Evolutionary conservation across 1,284 basidiomycete species (phyloP).

Genomic region (Boletus calvinii): DNA sequence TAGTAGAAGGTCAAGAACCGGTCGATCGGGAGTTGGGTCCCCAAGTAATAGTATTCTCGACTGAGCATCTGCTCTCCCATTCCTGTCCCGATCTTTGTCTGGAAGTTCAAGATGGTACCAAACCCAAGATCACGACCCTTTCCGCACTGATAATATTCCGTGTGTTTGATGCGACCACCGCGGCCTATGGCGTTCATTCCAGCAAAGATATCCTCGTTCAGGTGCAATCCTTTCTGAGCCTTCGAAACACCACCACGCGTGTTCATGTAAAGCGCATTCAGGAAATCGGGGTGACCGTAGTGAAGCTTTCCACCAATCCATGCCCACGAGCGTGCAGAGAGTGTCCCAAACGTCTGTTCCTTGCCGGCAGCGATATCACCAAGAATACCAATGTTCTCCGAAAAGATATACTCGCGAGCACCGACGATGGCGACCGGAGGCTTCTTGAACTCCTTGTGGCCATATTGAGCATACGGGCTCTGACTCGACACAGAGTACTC

Average conservation of each 20-base stretch:
- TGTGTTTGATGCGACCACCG: slow-evolving; percentile 97
- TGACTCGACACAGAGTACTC: slow-evolving; percentile 85
- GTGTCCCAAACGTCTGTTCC: slow-evolving; percentile 99
- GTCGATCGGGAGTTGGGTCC: slow-evolving; percentile 97
- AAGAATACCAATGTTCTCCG: slow-evolving; percentile 99
- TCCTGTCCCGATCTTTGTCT: slow-evolving; percentile 99
- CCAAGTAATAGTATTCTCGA: slow-evolving; percentile 98
- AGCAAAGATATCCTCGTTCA: slow-evolving; percentile 99
- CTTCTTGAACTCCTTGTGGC: slow-evolving; percentile 83
- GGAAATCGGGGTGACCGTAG: slow-evolving; percentile 98
- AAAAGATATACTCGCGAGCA: slow-evolving; percentile 99
- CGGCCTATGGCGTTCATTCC: slow-evolving; percentile 99
- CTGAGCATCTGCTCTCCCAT: slow-evolving; percentile 99
- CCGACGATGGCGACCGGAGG: slow-evolving; percentile 96
- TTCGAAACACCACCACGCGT: slow-evolving; percentile 98
- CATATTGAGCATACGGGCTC: slow-evolving; percentile 91
- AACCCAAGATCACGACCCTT: slow-evolving; percentile 99
- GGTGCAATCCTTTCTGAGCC: slow-evolving; percentile 96
- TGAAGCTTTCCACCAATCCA: slow-evolving; percentile 99
- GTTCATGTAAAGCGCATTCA: slow-evolving; percentile 97
- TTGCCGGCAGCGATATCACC: slow-evolving; percentile 98
- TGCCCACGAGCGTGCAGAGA: slow-evolving; percentile 91
- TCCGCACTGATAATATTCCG: slow-evolving; percentile 98
- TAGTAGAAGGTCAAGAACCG: slow-evolving; percentile 99
- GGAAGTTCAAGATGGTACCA: slow-evolving; percentile 98